A percentile compares a stretch with the other conserved stretches of the same genome.
Evolutionary conservation across 345 rosid species (phyloP).

Genomic region (Lumnitzera littorea): DNA sequence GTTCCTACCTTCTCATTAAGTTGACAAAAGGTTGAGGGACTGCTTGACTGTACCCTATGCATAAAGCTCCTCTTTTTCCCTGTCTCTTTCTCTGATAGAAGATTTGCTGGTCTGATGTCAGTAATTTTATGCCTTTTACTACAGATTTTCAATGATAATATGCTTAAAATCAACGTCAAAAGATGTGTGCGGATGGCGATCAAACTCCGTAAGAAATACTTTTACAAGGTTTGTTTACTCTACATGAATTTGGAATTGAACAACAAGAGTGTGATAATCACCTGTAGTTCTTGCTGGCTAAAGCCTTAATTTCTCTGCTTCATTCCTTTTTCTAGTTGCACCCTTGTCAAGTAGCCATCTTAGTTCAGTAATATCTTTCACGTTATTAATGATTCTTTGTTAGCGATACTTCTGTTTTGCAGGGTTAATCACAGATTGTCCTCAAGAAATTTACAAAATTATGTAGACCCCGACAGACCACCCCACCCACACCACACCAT

Average conservation of each 20-base stretch:
- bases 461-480: too few species aligned
- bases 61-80: background rate
- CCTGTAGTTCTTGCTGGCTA: constrained; percentile 22
- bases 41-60: too few species aligned
- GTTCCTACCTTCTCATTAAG: too few species aligned
- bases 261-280: too few species aligned
- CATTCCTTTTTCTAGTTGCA: constrained; percentile 28
- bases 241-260: background rate
- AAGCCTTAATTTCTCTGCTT: constrained; percentile 30
- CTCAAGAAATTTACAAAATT: too few species aligned
- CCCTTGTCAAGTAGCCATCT: constrained; percentile 28
- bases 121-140: constrained; percentile 4
- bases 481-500: too few species aligned
- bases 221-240: constrained; percentile 51
- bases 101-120: background rate
- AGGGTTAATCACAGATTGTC: too few species aligned
- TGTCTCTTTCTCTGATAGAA: background rate
- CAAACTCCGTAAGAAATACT: constrained; percentile 77
- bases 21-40: too few species aligned
- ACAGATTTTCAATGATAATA: constrained; percentile 88
- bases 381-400: too few species aligned
- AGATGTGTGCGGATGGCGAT: constrained; percentile 67
- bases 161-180: constrained; percentile 58
- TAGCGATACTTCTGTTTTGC: too few species aligned
- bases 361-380: background rate